These are phyloP conservation scores for Xanthoconium stramineum DNA, from an alignment of 768 basidiomycete genomes.

Conservation along the genomic window DNA sequence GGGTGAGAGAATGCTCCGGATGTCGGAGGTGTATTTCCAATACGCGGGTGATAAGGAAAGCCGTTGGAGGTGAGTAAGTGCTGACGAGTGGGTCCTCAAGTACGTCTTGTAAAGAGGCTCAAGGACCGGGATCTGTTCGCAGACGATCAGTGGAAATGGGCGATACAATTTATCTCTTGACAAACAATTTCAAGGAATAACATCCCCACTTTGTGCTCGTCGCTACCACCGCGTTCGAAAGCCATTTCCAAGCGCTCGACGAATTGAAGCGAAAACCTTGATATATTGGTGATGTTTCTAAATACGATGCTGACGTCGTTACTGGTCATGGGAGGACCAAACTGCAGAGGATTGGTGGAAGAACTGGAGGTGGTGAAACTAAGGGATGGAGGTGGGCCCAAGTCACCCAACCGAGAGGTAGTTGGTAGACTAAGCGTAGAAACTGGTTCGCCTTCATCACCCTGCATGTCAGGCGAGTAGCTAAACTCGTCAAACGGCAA, in stretches of 20 bases:
- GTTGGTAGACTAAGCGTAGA: slow-evolving; percentile 1
- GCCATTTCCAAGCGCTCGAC: slow-evolving; percentile 57
- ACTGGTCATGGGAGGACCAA: slow-evolving; percentile 56
- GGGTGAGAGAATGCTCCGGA: slow-evolving; percentile 42
- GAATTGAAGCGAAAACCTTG: slow-evolving; percentile 59
- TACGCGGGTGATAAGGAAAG: slow-evolving; percentile 43
- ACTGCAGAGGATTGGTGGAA: slow-evolving; percentile 32
- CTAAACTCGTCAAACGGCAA: slow-evolving; percentile 22
- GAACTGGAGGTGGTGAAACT: slow-evolving; percentile 36
- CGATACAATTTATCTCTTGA: slow-evolving; percentile 2
- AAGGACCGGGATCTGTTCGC: slow-evolving; percentile 54
- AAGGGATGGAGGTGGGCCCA: slow-evolving; percentile 33
- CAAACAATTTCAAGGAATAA: slow-evolving; percentile 65
- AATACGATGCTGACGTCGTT: slow-evolving; percentile 69
- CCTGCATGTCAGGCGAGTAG: neutral
- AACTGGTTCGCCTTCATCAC: slow-evolving; percentile 32
- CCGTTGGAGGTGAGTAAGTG: slow-evolving; percentile 56
- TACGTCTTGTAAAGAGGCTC: slow-evolving; percentile 70
- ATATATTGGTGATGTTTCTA: slow-evolving; percentile 68
- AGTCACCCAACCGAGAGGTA: slow-evolving; percentile 2
- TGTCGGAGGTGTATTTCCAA: slow-evolving; percentile 54
- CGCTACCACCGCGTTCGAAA: slow-evolving; percentile 51
- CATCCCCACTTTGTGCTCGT: slow-evolving; percentile 62
- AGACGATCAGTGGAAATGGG: neutral
- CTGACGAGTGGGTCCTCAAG: slow-evolving; percentile 68